Evolutionary conservation across 257 asterid species (phyloP), one percentile per base, ranked within the genome.

Genomic region (Primulina tabacum): DNA sequence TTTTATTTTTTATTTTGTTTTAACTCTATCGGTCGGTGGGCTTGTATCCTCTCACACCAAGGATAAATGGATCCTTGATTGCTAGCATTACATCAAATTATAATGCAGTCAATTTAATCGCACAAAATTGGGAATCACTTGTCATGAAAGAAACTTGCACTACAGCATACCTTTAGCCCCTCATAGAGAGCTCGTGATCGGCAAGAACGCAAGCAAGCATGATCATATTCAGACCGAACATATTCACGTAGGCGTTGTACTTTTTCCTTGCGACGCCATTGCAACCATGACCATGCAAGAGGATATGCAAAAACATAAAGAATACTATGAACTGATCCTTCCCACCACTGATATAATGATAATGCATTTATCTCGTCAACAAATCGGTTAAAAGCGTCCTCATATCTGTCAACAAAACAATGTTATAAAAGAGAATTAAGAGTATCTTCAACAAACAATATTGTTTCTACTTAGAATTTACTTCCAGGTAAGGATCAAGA

Each of bases 281-380:
- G 93, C 75, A 84, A 68, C 96, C 96, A 91, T 69, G 93, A 81
- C 95, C 96, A 87, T 67, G 93, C 92, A 70, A 91, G 89, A 76
- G 97, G 96, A 77, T 89, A 91, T 28, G 83, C 90, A 77, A 80
- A 65, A 52, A 80, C 69, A 81, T 86, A 84, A 40, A 91, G 88
- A 61, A 89, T 82, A 69, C 96, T 79, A 34, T 86, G 84, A 2
- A 84, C 77, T 40, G 97, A 89, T 65, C 97, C 97, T 87, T 89
- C 96, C 97, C 97, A 91, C 97, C 96, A 89, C 71, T 89, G 86
- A 80, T 89, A 91, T 69, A 88, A 81, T 76, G 96, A 92, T 81
- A 91, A 82, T 67, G 85, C 83, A 81, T 91, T 91, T 73, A 88
- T 73, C 76, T 89, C 96, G 65, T 89, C 96, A 38, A 87, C 95